phyloP scores from a whole-genome alignment of 768 basidiomycete species.

The Mrakia blollopis region DNA sequence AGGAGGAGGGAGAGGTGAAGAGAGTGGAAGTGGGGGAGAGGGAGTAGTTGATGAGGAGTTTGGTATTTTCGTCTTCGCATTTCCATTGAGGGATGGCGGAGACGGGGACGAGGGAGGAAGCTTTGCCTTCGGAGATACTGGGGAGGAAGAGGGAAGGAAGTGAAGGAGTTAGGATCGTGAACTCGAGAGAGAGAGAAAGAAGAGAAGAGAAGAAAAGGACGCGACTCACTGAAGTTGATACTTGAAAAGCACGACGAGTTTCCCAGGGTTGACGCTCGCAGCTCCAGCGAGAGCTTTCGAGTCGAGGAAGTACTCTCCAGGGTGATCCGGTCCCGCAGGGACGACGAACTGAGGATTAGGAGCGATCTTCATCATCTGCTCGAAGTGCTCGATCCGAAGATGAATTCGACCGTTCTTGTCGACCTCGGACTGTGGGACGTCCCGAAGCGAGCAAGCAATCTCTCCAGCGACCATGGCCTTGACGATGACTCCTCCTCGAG shows the following conservation, averaged over 20 bases:
- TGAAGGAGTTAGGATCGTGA: too few species aligned
- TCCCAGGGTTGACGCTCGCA: slow-evolving; percentile 20
- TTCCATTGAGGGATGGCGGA: slow-evolving; percentile 46
- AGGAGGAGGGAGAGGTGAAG: slow-evolving; percentile 13
- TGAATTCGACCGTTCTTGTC: slow-evolving; percentile 34
- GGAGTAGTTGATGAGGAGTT: slow-evolving; percentile 45
- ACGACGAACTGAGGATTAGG: slow-evolving; percentile 46
- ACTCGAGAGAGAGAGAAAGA: too few species aligned
- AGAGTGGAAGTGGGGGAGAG: slow-evolving; percentile 33
- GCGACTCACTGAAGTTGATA: slow-evolving; percentile 43
- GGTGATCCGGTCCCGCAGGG: slow-evolving; percentile 38
- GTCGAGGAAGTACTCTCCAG: slow-evolving; percentile 41
- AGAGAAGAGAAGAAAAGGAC: background rate
- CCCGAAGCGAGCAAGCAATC: slow-evolving; percentile 39
- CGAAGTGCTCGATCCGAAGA: slow-evolving; percentile 44
- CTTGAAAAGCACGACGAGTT: slow-evolving; percentile 44
- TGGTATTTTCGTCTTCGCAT: slow-evolving; percentile 43
- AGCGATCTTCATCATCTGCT: slow-evolving; percentile 48
- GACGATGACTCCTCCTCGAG: slow-evolving; percentile 41
- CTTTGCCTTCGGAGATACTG: slow-evolving; percentile 37
- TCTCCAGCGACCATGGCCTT: slow-evolving; percentile 48
- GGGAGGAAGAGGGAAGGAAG: too few species aligned
- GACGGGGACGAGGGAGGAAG: slow-evolving; percentile 40
- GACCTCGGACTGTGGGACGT: background rate
- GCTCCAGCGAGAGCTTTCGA: slow-evolving; percentile 39